Conservation (phyloP, 176 grass and related monocot species). For the Lolium multiflorum region DNA sequence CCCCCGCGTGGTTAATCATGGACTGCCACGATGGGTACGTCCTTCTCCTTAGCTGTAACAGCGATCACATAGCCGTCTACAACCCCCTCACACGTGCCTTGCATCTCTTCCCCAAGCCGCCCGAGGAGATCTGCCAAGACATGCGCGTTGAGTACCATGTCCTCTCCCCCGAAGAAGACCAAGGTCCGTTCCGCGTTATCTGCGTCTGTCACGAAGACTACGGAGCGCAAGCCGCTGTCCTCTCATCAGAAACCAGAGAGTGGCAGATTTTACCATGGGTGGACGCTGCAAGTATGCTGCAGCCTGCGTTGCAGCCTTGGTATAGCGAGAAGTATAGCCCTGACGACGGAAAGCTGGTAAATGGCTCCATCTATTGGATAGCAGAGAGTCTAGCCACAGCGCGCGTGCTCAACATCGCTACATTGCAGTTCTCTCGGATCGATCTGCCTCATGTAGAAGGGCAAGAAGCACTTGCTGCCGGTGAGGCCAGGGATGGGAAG, state of each 20-base stretch:
- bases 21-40: slow-evolving; percentile 5
- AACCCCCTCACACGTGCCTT: background rate
- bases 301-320: background rate
- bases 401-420: background rate
- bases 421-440: background rate
- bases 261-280: slow-evolving; percentile 3
- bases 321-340: background rate
- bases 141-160: slow-evolving; percentile 10
- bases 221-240: background rate
- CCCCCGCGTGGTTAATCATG: background rate
- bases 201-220: background rate
- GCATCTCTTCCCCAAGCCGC: slow-evolving; percentile 1
- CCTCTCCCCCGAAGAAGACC: background rate
- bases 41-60: background rate
- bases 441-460: background rate
- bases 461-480: background rate
- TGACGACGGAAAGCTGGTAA: background rate
- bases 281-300: background rate
- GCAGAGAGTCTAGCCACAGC: background rate
- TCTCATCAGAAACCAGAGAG: background rate
- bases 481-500: background rate
- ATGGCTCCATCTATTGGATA: background rate
- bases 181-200: background rate
- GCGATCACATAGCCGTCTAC: background rate
- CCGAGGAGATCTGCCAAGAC: background rate